These are phyloP conservation scores for Cryptosporidium muris DNA, from an alignment of 169 alveolate genomes.

Conservation along the genomic window DNA sequence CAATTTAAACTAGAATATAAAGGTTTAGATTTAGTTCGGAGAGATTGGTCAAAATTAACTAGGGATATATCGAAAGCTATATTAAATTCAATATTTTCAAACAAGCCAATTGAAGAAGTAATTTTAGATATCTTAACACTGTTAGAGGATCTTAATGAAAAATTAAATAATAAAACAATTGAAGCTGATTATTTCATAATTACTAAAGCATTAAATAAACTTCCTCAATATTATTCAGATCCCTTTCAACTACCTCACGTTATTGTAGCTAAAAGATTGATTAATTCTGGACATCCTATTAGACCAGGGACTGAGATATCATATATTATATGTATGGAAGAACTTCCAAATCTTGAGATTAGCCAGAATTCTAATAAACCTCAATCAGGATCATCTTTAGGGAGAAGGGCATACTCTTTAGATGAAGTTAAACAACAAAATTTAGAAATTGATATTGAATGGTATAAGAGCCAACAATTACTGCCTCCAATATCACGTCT, in stretches of 20 bases:
- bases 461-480: slow-evolving; percentile 92
- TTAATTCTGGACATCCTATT: slow-evolving; percentile 83
- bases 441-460: slow-evolving; percentile 84
- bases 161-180: slow-evolving; percentile 70
- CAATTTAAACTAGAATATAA: slow-evolving; percentile 89
- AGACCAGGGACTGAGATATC: slow-evolving; percentile 90
- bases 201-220: slow-evolving; percentile 93
- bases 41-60: slow-evolving; percentile 97
- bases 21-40: slow-evolving; percentile 97
- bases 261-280: slow-evolving; percentile 90
- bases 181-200: slow-evolving; percentile 90
- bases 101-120: slow-evolving; percentile 42
- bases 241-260: slow-evolving; percentile 91
- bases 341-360: slow-evolving; percentile 6
- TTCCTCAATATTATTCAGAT: slow-evolving; percentile 90
- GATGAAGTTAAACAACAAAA: slow-evolving; percentile 85
- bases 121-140: slow-evolving; percentile 8
- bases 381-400: slow-evolving; percentile 66
- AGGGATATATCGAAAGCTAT: slow-evolving; percentile 75
- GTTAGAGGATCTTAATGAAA: slow-evolving; percentile 49
- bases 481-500: slow-evolving; percentile 90
- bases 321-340: slow-evolving; percentile 88
- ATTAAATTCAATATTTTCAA: slow-evolving; percentile 18
- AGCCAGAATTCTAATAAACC: not conserved
- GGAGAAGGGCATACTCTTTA: slow-evolving; percentile 88